Base-by-base conservation (phyloP, 305 asterid species). In the Fraxinus sp. region DNA sequence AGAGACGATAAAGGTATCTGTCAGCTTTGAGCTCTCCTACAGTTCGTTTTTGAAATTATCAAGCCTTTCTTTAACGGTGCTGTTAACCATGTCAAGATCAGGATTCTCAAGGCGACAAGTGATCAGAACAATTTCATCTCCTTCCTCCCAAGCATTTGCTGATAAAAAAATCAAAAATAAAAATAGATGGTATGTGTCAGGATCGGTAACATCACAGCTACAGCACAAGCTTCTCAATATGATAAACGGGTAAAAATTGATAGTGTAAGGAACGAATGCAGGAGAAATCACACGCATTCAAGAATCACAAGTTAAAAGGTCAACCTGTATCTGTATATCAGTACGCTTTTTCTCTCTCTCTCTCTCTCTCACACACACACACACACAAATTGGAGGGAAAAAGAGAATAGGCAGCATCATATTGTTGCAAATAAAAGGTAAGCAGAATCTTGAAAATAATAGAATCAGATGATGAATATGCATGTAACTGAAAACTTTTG, bases 101-200 rank as follows among this genome's bases (percentile, higher is more conserved):
- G 87, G 92, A 78, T 91, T 91, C 77, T 91, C 85, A 82, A 94
- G 90, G 68, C 98, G 97, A 87, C 97, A 96, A 75, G 97, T 92
- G 82, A 94, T 89, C 82, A 96, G 92, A 86, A 96, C 97, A 73
- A 96, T 93, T 89, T 94, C 99, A 77, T 94, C 98, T 52, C 98
- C 99, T 86, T 96, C 99, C 90, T 96, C 99, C 99, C 99, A 96
- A 83, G 98, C 99, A 87, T 96, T 96, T 81, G 98, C 99, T 96
- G 91, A 79, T 36, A 85, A 86, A 57, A 57, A 6, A 59, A 59
- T 59, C 1, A 74, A 41, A 77, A 33, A 18, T 46, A 3, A 18
- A 82, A 39, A 41, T 41, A 41, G 20, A 28, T 57, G 39, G 68
- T 41, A 71, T 7, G 74, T 41, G 72, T 64, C 16, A 64, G 33